A percentile compares a stretch with the other conserved stretches of the same genome.
Conservation (phyloP, 2,329 filamentous ascomycete species). For the Lizonia empirigonia region DNA sequence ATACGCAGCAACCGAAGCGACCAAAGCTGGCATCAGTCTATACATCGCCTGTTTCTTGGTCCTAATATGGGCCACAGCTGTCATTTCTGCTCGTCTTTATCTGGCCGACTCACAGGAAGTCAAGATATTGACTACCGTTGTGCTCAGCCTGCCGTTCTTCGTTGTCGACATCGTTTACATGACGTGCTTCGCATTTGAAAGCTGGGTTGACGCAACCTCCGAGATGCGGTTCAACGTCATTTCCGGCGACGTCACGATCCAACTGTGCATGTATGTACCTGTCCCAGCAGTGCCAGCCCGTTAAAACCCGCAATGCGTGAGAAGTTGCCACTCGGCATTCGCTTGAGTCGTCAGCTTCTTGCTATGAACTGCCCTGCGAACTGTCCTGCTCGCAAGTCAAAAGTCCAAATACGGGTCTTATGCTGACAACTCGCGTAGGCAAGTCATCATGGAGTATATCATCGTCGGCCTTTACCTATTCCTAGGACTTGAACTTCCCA, state of each 20-base stretch:
- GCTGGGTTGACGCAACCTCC: slow-evolving; percentile 20
- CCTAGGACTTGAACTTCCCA: slow-evolving; percentile 38
- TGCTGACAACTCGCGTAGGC: slow-evolving; percentile 23
- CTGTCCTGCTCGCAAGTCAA: neutral
- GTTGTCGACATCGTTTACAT: slow-evolving; percentile 46
- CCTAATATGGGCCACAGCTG: slow-evolving; percentile 44
- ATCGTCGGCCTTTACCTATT: slow-evolving; percentile 42
- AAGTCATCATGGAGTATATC: slow-evolving; percentile 46
- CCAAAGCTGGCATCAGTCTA: slow-evolving; percentile 43
- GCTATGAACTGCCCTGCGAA: neutral
- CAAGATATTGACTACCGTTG: slow-evolving; percentile 45
- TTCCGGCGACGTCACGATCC: slow-evolving; percentile 41
- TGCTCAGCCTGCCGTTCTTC: slow-evolving; percentile 45
- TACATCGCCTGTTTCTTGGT: slow-evolving; percentile 44
- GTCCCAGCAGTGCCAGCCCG: neutral
- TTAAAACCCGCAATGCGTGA: neutral
- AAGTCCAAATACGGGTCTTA: neutral
- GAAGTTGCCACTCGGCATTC: neutral
- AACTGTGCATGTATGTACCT: slow-evolving; percentile 44
- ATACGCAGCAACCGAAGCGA: slow-evolving; percentile 42
- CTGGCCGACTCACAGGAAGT: slow-evolving; percentile 40
- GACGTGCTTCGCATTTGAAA: slow-evolving; percentile 47
- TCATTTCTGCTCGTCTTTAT: slow-evolving; percentile 44
- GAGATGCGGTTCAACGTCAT: slow-evolving; percentile 44
- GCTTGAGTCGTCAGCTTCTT: neutral